These are phyloP conservation scores for Pugionium cornutum DNA, from an alignment of 345 rosid species.

Conservation along the genomic window DNA sequence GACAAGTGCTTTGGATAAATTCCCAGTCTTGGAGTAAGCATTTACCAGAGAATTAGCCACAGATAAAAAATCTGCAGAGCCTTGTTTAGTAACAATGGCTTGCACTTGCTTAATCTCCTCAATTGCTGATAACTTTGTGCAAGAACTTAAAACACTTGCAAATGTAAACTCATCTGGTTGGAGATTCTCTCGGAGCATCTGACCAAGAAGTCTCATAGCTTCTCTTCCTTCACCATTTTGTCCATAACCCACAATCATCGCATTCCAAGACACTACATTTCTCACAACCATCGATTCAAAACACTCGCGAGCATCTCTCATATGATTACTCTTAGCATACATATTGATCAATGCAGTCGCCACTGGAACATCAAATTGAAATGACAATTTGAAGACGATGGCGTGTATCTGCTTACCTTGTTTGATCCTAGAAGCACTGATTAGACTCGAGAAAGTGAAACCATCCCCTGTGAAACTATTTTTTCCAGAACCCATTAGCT, in stretches of 20 bases:
- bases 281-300: constrained; percentile 57
- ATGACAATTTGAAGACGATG: constrained; percentile 47
- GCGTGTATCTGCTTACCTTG: constrained; percentile 64
- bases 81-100: constrained; percentile 48
- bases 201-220: constrained; percentile 53
- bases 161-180: constrained; percentile 62
- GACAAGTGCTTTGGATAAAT: constrained; percentile 46
- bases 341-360: constrained; percentile 59
- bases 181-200: constrained; percentile 48
- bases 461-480: constrained; percentile 45
- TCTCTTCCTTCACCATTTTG: constrained; percentile 48
- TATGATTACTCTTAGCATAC: constrained; percentile 53
- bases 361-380: constrained; percentile 54
- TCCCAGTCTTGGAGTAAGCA: constrained; percentile 63
- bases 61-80: constrained; percentile 45
- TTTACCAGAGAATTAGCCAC: constrained; percentile 57
- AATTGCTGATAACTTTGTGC: constrained; percentile 43
- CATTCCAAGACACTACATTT: constrained; percentile 70
- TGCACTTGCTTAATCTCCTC: constrained; percentile 57
- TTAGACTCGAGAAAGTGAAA: constrained; percentile 63
- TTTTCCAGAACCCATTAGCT: constrained; percentile 46
- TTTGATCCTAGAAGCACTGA: constrained; percentile 45
- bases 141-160: constrained; percentile 62
- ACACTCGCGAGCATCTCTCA: constrained; percentile 49
- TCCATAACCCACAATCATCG: constrained; percentile 65